Evolutionary conservation across 306 rosid species (phyloP).

Genomic region (Albizia julibrissin): DNA sequence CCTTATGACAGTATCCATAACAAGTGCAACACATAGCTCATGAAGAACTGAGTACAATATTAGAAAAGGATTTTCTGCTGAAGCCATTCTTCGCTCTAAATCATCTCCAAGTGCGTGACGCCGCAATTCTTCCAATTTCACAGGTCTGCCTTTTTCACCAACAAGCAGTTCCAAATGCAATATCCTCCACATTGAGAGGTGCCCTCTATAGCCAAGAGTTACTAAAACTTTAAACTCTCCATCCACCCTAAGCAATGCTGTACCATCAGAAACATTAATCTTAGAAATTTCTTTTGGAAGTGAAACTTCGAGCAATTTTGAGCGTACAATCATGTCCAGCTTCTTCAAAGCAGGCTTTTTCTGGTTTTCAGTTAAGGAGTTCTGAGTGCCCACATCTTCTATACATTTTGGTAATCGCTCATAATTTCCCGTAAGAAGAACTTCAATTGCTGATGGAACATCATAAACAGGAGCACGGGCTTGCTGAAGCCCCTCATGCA

Average conservation of each 20-base stretch:
- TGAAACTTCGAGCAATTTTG: constrained; percentile 79
- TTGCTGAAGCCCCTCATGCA: constrained; percentile 99
- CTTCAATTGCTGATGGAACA: constrained; percentile 91
- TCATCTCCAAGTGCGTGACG: constrained; percentile 84
- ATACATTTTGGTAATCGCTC: constrained; percentile 85
- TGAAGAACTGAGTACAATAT: constrained; percentile 84
- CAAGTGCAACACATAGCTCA: constrained; percentile 85
- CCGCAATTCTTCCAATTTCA: constrained; percentile 70
- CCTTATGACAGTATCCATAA: constrained; percentile 90
- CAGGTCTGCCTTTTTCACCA: constrained; percentile 73
- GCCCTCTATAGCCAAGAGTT: constrained; percentile 96
- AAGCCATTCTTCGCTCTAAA: constrained; percentile 97
- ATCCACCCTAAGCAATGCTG: constrained; percentile 72
- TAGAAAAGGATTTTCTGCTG: constrained; percentile 77
- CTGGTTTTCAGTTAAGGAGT: constrained; percentile 71
- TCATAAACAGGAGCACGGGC: constrained; percentile 98
- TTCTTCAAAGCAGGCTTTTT: constrained; percentile 91
- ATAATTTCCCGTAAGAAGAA: constrained; percentile 83
- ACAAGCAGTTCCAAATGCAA: constrained; percentile 93
- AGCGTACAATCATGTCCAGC: constrained; percentile 84
- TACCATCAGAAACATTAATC: constrained; percentile 77
- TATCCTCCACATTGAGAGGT: constrained; percentile 96
- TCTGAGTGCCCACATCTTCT: constrained; percentile 82
- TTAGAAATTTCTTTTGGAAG: constrained; percentile 83
- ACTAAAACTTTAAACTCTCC: constrained; percentile 92